Conservation (phyloP, 2,329 filamentous ascomycete genomes). For the Lanzia echinophila region DNA sequence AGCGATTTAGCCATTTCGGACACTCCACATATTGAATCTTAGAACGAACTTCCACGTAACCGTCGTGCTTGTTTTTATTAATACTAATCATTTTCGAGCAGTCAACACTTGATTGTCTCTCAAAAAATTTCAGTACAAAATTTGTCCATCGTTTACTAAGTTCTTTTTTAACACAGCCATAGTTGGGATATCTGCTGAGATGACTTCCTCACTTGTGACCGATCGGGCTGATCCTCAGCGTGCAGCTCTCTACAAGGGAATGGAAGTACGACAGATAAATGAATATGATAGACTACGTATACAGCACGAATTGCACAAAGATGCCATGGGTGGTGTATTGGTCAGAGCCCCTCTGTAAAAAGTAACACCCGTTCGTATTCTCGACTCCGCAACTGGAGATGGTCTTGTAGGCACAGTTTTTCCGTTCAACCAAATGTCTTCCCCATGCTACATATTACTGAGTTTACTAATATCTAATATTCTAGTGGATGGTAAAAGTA, state of each 20-base stretch:
- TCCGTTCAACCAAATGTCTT: background rate
- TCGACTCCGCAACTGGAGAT: background rate
- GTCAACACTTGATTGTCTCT: no score
- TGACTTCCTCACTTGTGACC: background rate
- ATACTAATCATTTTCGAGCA: no score
- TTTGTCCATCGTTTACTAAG: no score
- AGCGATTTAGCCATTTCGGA: no score
- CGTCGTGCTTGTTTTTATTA: no score
- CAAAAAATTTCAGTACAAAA: no score
- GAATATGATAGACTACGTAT: background rate
- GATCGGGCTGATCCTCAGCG: background rate
- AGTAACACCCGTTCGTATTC: background rate
- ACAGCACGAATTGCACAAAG: background rate
- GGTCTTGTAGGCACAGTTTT: background rate
- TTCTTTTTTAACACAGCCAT: no score
- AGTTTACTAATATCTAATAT: background rate
- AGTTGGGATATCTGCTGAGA: no score
- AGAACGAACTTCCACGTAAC: no score
- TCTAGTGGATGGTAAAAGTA: background rate
- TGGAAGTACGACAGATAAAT: background rate
- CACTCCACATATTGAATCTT: no score
- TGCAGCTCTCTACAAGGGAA: background rate
- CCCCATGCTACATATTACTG: background rate
- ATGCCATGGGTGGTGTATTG: background rate
- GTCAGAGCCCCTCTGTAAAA: background rate